phyloP scores from a whole-genome alignment of 192 early-diverging fungal genomes.

The Geranomyces michiganensis region DNA sequence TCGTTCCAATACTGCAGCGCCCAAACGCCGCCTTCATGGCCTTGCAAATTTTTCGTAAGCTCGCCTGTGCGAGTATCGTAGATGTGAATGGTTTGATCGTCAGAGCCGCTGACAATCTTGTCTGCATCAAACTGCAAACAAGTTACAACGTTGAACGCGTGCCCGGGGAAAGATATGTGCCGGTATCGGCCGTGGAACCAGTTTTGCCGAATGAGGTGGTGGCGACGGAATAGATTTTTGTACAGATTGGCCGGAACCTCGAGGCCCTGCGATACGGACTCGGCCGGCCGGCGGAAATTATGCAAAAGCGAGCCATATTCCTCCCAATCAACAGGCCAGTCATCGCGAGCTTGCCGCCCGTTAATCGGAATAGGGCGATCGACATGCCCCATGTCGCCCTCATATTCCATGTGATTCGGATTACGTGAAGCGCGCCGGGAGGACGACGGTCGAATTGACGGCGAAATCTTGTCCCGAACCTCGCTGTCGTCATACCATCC shows the following conservation, averaged over 20 bases:
- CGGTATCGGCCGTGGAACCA: constrained; percentile 78
- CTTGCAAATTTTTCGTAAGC: constrained; percentile 69
- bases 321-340: constrained; percentile 29
- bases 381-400: background rate
- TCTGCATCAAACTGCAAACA: constrained; percentile 96
- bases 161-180: constrained; percentile 80
- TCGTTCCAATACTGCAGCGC: constrained; percentile 88
- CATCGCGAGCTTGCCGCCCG: constrained; percentile 13
- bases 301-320: constrained; percentile 3
- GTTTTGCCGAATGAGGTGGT: constrained; percentile 79
- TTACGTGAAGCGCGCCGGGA: constrained; percentile 22
- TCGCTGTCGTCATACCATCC: constrained; percentile 49
- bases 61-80: constrained; percentile 87
- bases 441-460: constrained; percentile 19
- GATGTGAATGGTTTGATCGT: constrained; percentile 91
- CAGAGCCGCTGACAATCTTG: constrained; percentile 92
- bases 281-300: constrained; percentile 1
- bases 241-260: constrained; percentile 59
- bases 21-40: constrained; percentile 96
- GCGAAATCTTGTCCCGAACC: constrained; percentile 35
- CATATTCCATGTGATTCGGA: constrained; percentile 37
- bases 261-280: constrained; percentile 28
- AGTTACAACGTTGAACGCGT: constrained; percentile 85
- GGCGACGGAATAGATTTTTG: constrained; percentile 78
- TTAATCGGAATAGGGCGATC: constrained; percentile 6